Base-by-base conservation (phyloP, 805 yeast genomes). In the Ogataea wickerhamii region DNA sequence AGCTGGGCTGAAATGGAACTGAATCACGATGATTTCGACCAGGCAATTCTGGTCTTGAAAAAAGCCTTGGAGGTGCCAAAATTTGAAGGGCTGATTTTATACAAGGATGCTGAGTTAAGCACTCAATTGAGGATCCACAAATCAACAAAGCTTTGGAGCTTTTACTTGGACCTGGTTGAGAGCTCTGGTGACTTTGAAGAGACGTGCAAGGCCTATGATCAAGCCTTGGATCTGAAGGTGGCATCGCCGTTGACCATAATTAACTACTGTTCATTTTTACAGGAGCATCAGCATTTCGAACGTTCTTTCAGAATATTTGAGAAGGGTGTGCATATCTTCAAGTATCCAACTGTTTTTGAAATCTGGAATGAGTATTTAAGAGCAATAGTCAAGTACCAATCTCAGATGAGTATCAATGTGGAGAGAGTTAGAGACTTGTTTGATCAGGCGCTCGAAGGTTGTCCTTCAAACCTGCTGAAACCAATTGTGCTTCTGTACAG, bases 1-100 rank as follows among this genome's bases (percentile, higher is more conserved):
- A 72, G 70, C 13, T 89, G 96, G 96, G 68, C 82, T 5, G 83
- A 83, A 40, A 62, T 76, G 60, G 82, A 81, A 42, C 51, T 84
- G 21, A 63, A 71, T 18, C 60, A 64, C 13, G 74, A 67, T 17
- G 68, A 78, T 36, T 57, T 76, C 16, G 73, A 52, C 11, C 55
- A 45, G 26, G 61, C 76, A 0, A 34, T 69, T 4, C 40, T 49
- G 0, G 56, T 70, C 4, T 42, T 71, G 1, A 64, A 66, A 41
- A 48, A 48, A 16, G 61, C 70, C 0, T 44, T 70, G 4, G 49
- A 45, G 7, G 23, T 45, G 6, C 63, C 64, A 6, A 40, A 40
- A 12, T 27, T 26, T 13, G 37, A 40, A 11, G 45, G 41, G 0
- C 45, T 43, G 26, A 37, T 55, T 6, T 41, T 47, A 31, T 71